A percentile compares a stretch with the other conserved stretches of the same genome.
These are phyloP conservation scores for Besnoitia besnoiti DNA, from an alignment of 169 alveolate genomes.

Conservation along the genomic window DNA sequence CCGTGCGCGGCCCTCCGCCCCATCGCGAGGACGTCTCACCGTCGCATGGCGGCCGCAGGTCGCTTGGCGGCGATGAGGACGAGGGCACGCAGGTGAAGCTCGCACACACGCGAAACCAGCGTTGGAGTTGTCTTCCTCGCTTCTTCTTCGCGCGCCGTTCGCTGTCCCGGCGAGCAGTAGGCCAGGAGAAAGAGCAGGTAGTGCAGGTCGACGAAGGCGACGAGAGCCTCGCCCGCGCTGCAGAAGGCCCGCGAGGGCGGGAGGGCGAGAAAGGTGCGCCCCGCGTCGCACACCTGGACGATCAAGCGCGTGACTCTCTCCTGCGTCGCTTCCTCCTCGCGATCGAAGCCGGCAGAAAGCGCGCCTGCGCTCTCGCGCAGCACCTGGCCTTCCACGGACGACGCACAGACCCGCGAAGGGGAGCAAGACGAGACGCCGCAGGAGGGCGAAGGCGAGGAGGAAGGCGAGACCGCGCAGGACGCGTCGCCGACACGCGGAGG, in stretches of 20 bases:
- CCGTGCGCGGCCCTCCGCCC: too few species aligned
- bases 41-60: background rate
- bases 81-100: slow-evolving; percentile 14
- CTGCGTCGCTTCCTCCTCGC: background rate
- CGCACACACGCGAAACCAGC: background rate
- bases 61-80: background rate
- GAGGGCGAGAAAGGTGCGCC: background rate
- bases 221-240: background rate
- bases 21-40: background rate
- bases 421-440: too few species aligned
- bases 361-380: too few species aligned
- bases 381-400: too few species aligned
- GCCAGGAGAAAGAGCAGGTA: background rate
- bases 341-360: background rate
- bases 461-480: too few species aligned
- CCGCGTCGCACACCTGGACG: background rate
- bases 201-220: background rate
- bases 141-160: background rate
- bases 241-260: background rate
- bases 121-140: background rate
- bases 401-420: too few species aligned
- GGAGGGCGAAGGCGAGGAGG: too few species aligned
- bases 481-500: too few species aligned
- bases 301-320: background rate
- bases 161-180: background rate